Evolutionary conservation across 164 flowering plant species (phyloP).

Genomic region (Berberis thunbergii): DNA sequence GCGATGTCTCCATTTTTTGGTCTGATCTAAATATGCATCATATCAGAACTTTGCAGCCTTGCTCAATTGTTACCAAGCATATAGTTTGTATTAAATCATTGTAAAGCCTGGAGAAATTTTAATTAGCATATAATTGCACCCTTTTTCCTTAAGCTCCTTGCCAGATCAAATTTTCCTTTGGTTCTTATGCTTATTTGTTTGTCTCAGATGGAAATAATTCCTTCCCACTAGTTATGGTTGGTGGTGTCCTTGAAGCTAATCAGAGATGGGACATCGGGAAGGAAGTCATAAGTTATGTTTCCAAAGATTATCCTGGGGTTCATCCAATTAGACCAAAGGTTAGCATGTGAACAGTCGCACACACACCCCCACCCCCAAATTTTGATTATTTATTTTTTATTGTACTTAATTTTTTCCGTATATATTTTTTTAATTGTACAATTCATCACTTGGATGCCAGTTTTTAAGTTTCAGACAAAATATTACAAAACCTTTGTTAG

Average conservation of each 20-base stretch:
- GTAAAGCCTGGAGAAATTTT: not conserved
- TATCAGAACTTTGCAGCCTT: not conserved
- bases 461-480: no score
- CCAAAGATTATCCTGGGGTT: slow-evolving; percentile 57
- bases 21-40: not conserved
- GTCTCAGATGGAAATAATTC: slow-evolving; percentile 65
- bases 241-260: slow-evolving; percentile 92
- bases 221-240: slow-evolving; percentile 94
- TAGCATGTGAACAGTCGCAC: slow-evolving; percentile 3
- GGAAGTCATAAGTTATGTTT: slow-evolving; percentile 54
- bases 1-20: not conserved
- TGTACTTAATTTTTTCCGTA: no score
- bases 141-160: not conserved
- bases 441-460: no score
- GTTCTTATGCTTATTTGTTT: slow-evolving; percentile 1
- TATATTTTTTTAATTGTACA: no score
- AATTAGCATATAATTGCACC: not conserved
- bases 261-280: slow-evolving; percentile 77
- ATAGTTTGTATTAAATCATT: not conserved
- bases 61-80: not conserved
- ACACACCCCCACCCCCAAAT: no score
- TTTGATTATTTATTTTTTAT: no score
- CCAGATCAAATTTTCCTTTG: not conserved
- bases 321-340: slow-evolving; percentile 85
- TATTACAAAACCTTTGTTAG: no score